Conservation (phyloP, 768 basidiomycete genomes). For the Russula virescens region DNA sequence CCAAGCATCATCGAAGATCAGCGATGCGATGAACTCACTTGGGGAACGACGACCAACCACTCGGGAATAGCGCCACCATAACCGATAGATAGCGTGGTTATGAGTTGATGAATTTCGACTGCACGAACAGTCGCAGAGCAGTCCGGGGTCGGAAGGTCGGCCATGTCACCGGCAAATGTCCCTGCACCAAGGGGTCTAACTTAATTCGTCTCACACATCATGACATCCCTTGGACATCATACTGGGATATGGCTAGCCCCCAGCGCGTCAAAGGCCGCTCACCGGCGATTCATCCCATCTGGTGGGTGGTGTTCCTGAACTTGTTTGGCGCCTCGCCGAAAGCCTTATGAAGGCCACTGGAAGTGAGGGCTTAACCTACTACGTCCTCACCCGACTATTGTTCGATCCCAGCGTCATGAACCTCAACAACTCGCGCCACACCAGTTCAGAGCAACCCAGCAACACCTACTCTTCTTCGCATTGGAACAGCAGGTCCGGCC, state of each 20-base stretch:
- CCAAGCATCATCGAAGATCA: background rate
- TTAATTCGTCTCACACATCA: constrained; percentile 23
- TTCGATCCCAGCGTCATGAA: constrained; percentile 19
- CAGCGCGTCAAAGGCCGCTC: constrained; percentile 21
- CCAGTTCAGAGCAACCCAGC: constrained; percentile 15
- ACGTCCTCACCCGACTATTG: constrained; percentile 11
- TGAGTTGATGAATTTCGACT: constrained; percentile 15
- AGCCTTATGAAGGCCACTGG: constrained; percentile 23
- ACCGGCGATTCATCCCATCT: constrained; percentile 17
- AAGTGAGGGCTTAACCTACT: constrained; percentile 11
- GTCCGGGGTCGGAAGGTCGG: constrained; percentile 11
- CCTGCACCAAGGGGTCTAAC: constrained; percentile 20
- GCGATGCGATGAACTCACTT: background rate
- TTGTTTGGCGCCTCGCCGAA: constrained; percentile 23
- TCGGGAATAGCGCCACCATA: constrained; percentile 14
- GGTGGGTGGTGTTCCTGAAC: constrained; percentile 22
- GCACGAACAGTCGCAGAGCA: constrained; percentile 12
- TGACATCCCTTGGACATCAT: constrained; percentile 16
- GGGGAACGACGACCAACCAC: constrained; percentile 6
- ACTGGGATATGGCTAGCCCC: constrained; percentile 17
- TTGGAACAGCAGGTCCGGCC: constrained; percentile 22
- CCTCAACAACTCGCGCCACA: constrained; percentile 24
- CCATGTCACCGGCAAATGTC: constrained; percentile 20
- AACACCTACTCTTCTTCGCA: constrained; percentile 14
- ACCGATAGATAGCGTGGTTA: constrained; percentile 9